Conservation (phyloP, 331 rosid genomes). For the Rosa hybrid region DNA sequence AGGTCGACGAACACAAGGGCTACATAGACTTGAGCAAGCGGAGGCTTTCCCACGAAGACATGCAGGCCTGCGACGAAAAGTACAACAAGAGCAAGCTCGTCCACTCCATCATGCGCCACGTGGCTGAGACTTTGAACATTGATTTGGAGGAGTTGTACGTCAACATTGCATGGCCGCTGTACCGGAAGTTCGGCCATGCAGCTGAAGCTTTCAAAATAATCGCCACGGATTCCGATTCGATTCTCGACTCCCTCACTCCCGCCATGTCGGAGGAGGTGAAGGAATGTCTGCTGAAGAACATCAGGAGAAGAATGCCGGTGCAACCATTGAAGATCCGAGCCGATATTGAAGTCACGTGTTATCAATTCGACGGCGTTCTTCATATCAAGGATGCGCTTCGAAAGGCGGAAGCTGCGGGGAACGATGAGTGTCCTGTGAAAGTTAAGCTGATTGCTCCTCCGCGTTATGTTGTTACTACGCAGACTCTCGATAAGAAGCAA, state of each 20-base stretch:
- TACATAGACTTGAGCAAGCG: slow-evolving; percentile 94
- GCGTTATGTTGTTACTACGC: slow-evolving; percentile 86
- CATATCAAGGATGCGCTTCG: slow-evolving; percentile 97
- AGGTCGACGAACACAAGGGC: slow-evolving; percentile 90
- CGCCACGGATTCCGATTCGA: slow-evolving; percentile 83
- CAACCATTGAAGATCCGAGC: slow-evolving; percentile 92
- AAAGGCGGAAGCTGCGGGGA: slow-evolving; percentile 90
- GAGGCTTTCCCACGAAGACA: slow-evolving; percentile 87
- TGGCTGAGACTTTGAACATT: slow-evolving; percentile 68
- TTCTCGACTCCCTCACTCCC: slow-evolving; percentile 67
- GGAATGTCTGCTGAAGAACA: slow-evolving; percentile 70
- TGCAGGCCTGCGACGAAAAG: slow-evolving; percentile 80
- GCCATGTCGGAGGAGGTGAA: slow-evolving; percentile 80
- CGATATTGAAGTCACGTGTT: slow-evolving; percentile 92
- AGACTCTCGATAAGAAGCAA: slow-evolving; percentile 97
- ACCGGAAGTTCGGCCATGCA: slow-evolving; percentile 89
- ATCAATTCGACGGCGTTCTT: slow-evolving; percentile 92
- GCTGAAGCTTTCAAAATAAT: slow-evolving; percentile 89
- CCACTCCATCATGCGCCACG: slow-evolving; percentile 93
- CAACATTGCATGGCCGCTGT: slow-evolving; percentile 92
- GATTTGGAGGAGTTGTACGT: slow-evolving; percentile 91
- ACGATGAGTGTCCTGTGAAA: slow-evolving; percentile 84
- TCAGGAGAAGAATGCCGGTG: slow-evolving; percentile 89
- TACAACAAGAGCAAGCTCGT: slow-evolving; percentile 99
- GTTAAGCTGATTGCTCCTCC: slow-evolving; percentile 97